Conservation (phyloP, 371 early-diverging fungal genomes). For the Zopfochytrium polystomum region DNA sequence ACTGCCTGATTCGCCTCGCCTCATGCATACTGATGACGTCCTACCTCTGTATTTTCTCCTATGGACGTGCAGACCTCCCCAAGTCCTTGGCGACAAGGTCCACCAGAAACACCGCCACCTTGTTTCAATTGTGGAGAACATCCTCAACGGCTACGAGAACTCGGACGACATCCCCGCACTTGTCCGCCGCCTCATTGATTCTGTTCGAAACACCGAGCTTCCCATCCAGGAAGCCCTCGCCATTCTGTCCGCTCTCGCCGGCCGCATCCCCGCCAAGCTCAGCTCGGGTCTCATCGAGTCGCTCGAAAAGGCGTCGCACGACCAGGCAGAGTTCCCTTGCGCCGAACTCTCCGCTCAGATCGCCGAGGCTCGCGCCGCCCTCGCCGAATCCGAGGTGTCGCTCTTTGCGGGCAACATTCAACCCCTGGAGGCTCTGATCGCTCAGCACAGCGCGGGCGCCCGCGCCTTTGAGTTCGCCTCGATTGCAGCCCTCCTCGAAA, state of each 20-base stretch:
- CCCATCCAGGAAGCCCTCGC: constrained; percentile 83
- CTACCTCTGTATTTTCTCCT: neutral
- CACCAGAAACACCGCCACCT: constrained; percentile 76
- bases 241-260: constrained; percentile 75
- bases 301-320: constrained; percentile 20
- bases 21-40: neutral
- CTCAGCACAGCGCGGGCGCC: constrained; percentile 67
- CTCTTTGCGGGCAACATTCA: constrained; percentile 59
- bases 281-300: constrained; percentile 42
- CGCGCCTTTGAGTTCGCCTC: constrained; percentile 57
- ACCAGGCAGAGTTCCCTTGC: constrained; percentile 66
- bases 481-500: constrained; percentile 72
- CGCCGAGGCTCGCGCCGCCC: constrained; percentile 52
- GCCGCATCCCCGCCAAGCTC: constrained; percentile 82
- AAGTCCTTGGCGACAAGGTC: constrained; percentile 43
- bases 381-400: constrained; percentile 37
- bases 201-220: constrained; percentile 73
- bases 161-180: constrained; percentile 63
- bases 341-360: constrained; percentile 63
- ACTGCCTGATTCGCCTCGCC: constrained; percentile 26
- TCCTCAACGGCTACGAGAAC: constrained; percentile 88
- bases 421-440: constrained; percentile 66
- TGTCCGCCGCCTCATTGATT: constrained; percentile 70
- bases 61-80: constrained; percentile 30
- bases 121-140: constrained; percentile 62